These are phyloP conservation scores for Wickerhamomyces ciferrii DNA, from an alignment of 805 yeast species.

Conservation along the genomic window DNA sequence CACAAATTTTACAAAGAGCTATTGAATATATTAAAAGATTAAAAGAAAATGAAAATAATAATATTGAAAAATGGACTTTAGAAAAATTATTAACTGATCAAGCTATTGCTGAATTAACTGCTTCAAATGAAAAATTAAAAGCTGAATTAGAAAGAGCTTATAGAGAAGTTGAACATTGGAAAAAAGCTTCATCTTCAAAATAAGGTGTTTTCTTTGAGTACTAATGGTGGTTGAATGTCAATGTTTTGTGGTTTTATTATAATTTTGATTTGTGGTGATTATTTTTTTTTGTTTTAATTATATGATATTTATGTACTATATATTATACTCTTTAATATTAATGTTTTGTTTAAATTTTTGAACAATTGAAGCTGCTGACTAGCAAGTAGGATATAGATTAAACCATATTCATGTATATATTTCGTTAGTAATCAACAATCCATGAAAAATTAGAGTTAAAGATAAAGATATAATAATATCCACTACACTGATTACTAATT, in stretches of 20 bases:
- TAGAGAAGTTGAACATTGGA: conserved; percentile 85
- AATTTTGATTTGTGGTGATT: not conserved
- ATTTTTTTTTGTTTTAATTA: not conserved
- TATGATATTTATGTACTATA: not conserved
- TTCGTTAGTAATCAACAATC: no score
- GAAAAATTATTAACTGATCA: conserved; percentile 92
- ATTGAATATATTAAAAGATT: conserved; percentile 87
- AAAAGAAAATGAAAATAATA: conserved; percentile 83
- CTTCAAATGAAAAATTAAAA: conserved; percentile 83
- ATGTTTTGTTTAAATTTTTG: not conserved
- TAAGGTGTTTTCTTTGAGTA: not conserved
- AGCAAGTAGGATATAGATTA: no score
- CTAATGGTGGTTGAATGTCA: not conserved
- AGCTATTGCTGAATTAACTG: conserved; percentile 78
- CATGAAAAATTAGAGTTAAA: no score
- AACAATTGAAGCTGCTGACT: no score
- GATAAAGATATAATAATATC: no score
- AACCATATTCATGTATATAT: no score
- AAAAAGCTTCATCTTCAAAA: conserved; percentile 30
- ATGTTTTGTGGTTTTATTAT: not conserved
- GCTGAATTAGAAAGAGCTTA: conserved; percentile 87
- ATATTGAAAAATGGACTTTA: conserved; percentile 91
- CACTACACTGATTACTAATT: no score
- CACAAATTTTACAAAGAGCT: conserved; percentile 82
- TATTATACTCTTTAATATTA: not conserved